phyloP scores from a whole-genome alignment of 805 yeast species.

The Gaillardinia entomophila region DNA sequence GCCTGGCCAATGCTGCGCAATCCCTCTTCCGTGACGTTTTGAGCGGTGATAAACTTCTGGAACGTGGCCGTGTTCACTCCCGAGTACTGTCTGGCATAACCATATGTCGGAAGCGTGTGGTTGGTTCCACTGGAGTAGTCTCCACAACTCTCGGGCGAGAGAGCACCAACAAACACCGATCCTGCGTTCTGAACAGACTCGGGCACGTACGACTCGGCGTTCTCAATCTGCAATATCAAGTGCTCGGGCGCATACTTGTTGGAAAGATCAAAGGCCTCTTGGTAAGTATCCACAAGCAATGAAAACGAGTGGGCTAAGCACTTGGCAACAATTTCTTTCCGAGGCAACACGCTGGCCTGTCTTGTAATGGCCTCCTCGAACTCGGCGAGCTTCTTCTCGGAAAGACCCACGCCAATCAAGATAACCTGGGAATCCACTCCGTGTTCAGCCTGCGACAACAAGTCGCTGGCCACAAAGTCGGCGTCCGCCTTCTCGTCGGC shows the following conservation, averaged over 20 bases:
- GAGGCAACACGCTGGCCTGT: constrained; percentile 81
- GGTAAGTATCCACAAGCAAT: constrained; percentile 58
- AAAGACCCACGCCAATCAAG: constrained; percentile 73
- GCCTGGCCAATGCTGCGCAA: constrained; percentile 88
- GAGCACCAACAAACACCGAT: constrained; percentile 91
- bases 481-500: constrained; percentile 88
- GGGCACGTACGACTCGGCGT: constrained; percentile 68
- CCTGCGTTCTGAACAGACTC: constrained; percentile 86
- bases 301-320: constrained; percentile 90
- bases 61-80: constrained; percentile 96
- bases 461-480: constrained; percentile 94
- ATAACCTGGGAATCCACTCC: constrained; percentile 98
- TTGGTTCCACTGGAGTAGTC: constrained; percentile 98
- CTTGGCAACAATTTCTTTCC: constrained; percentile 88
- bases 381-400: constrained; percentile 50
- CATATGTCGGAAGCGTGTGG: constrained; percentile 97
- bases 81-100: constrained; percentile 94
- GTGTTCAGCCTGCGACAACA: constrained; percentile 97
- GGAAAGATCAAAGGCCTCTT: constrained; percentile 81
- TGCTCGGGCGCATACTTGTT: constrained; percentile 97
- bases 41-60: constrained; percentile 93
- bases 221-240: constrained; percentile 80
- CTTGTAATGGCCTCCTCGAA: constrained; percentile 78
- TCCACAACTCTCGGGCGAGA: constrained; percentile 97
- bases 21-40: constrained; percentile 83